Evolutionary conservation across 2,329 filamentous ascomycete species (phyloP).

Genomic region (Ascosphaera apis): DNA sequence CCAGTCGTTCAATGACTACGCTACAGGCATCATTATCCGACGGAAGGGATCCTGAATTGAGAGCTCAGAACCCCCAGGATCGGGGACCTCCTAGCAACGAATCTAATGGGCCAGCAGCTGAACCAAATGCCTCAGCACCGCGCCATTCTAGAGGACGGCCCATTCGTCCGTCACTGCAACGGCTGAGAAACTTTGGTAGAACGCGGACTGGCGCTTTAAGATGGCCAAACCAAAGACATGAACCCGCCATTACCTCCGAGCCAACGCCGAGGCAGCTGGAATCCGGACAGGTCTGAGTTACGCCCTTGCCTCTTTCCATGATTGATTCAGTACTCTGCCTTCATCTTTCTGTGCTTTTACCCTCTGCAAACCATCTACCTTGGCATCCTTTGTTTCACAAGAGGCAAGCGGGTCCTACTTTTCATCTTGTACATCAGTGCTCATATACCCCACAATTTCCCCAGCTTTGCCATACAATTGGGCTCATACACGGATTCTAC

Average conservation of each 20-base stretch:
- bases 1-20: constrained; percentile 10
- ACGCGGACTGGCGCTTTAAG: not conserved
- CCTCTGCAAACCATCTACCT: no score
- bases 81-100: not conserved
- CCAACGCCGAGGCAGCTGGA: constrained; percentile 6
- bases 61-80: constrained; percentile 2
- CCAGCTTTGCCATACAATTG: no score
- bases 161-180: constrained; percentile 5
- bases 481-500: no score
- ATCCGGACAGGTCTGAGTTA: constrained; percentile 2
- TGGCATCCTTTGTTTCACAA: no score
- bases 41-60: constrained; percentile 12
- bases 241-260: not conserved
- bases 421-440: no score
- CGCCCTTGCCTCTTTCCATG: no score
- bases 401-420: no score
- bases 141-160: not conserved
- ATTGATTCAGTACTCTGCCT: no score
- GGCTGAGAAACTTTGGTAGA: constrained; percentile 12
- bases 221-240: not conserved
- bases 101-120: not conserved
- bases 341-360: no score
- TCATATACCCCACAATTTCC: no score
- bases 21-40: constrained; percentile 15
- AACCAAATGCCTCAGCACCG: not conserved